These are phyloP conservation scores for Daldinia sp. DNA, from an alignment of 2,329 filamentous ascomycete genomes.

Conservation along the genomic window DNA sequence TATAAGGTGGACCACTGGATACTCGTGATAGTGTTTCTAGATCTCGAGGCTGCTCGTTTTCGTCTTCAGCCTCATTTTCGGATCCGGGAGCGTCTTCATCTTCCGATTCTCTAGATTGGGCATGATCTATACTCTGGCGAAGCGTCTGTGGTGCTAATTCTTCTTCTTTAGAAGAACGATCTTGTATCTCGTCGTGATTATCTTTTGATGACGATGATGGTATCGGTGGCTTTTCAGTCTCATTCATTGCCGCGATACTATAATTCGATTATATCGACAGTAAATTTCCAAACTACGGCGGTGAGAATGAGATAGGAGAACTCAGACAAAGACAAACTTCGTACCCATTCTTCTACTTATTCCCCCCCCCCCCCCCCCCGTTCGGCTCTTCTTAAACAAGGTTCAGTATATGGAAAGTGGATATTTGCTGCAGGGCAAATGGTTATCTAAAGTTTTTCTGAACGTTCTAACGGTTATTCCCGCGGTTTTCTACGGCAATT, in stretches of 20 bases:
- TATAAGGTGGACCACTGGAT: slow-evolving; percentile 53
- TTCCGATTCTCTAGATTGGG: slow-evolving; percentile 22
- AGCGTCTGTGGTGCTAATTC: slow-evolving; percentile 10
- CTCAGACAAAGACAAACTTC: not conserved
- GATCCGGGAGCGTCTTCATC: slow-evolving; percentile 19
- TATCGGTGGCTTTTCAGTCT: slow-evolving; percentile 23
- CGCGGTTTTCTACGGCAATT: slow-evolving; percentile 7
- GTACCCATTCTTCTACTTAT: slow-evolving; percentile 11
- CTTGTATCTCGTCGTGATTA: slow-evolving; percentile 7
- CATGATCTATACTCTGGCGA: slow-evolving; percentile 2
- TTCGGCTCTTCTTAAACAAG: not conserved
- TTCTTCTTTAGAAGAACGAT: slow-evolving; percentile 17
- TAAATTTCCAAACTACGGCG: not conserved
- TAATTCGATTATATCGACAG: slow-evolving; percentile 8
- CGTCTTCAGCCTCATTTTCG: slow-evolving; percentile 25
- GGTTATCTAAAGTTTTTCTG: not conserved
- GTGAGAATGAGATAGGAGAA: slow-evolving; percentile 11
- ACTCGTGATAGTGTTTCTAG: slow-evolving; percentile 49
- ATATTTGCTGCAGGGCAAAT: slow-evolving; percentile 9
- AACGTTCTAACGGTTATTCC: slow-evolving; percentile 12
- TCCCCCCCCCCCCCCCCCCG: slow-evolving; percentile 2
- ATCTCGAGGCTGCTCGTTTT: slow-evolving; percentile 36
- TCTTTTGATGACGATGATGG: not conserved
- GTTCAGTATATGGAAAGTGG: slow-evolving; percentile 24
- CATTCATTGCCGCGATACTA: slow-evolving; percentile 30